phyloP scores from a whole-genome alignment of 2,329 filamentous ascomycete genomes.

The Xylaria hypoxylon region DNA sequence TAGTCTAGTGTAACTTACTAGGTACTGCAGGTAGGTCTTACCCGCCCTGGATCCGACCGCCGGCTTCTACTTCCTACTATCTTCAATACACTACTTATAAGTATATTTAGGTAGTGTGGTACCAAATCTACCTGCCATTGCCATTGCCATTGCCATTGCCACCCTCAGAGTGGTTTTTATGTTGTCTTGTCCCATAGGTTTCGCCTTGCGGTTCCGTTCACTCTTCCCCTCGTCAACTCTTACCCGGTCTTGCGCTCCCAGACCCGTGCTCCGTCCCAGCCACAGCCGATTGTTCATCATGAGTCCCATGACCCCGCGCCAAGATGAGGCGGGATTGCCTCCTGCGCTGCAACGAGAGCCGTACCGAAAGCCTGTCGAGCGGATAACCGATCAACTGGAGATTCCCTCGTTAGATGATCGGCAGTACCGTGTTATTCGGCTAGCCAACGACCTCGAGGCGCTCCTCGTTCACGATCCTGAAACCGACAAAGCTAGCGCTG shows the following conservation, averaged over 20 bases:
- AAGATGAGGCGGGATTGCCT: slow-evolving; percentile 42
- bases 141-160: slow-evolving; percentile 23
- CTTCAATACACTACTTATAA: slow-evolving; percentile 5
- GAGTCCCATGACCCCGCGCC: slow-evolving; percentile 43
- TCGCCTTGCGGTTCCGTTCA: slow-evolving; percentile 22
- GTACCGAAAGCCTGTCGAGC: slow-evolving; percentile 51
- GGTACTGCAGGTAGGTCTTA: slow-evolving; percentile 8
- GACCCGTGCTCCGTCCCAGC: slow-evolving; percentile 26
- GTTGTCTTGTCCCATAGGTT: slow-evolving; percentile 17
- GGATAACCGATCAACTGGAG: slow-evolving; percentile 51
- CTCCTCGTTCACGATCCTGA: slow-evolving; percentile 93
- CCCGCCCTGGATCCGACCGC: slow-evolving; percentile 15
- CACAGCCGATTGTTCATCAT: slow-evolving; percentile 38
- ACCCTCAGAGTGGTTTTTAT: slow-evolving; percentile 34
- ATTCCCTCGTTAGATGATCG: slow-evolving; percentile 74
- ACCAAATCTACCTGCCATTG: slow-evolving; percentile 6
- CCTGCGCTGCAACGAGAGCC: slow-evolving; percentile 49
- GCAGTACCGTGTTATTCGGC: slow-evolving; percentile 84
- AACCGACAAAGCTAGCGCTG: slow-evolving; percentile 96
- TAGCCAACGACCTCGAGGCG: slow-evolving; percentile 89
- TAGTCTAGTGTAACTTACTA: too few species aligned
- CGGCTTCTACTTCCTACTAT: slow-evolving; percentile 14
- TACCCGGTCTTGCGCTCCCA: slow-evolving; percentile 24
- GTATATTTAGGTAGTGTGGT: slow-evolving; percentile 4
- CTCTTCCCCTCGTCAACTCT: slow-evolving; percentile 19